phyloP scores from a whole-genome alignment of 768 basidiomycete species.

The Chalciporus pseudorubinellus region DNA sequence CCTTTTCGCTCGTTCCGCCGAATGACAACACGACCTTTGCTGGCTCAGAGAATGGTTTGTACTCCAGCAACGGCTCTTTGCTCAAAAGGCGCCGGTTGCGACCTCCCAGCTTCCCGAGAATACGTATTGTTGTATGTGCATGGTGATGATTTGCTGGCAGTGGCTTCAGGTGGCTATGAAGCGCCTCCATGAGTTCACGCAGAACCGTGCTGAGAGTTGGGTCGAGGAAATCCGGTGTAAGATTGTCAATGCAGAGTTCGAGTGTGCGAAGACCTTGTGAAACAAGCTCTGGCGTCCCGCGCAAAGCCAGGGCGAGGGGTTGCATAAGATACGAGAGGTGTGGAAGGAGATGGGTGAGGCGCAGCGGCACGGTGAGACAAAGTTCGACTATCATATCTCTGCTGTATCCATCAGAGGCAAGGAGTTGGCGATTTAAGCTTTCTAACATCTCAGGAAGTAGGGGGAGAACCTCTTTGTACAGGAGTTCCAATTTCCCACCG shows the following conservation, averaged over 20 bases:
- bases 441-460: constrained; percentile 97
- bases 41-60: constrained; percentile 64
- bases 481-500: constrained; percentile 86
- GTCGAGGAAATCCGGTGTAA: constrained; percentile 96
- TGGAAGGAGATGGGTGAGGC: constrained; percentile 92
- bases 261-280: constrained; percentile 94
- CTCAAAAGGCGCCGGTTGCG: constrained; percentile 84
- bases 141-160: constrained; percentile 85
- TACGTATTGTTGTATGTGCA: constrained; percentile 92
- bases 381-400: constrained; percentile 96
- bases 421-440: constrained; percentile 85
- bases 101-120: constrained; percentile 94
- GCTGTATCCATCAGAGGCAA: constrained; percentile 75
- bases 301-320: constrained; percentile 86
- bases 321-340: constrained; percentile 96
- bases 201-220: constrained; percentile 92
- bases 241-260: constrained; percentile 98
- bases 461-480: constrained; percentile 96
- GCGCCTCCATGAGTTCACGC: constrained; percentile 90
- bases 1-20: constrained; percentile 55
- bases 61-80: constrained; percentile 74
- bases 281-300: constrained; percentile 84
- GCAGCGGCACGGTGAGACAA: constrained; percentile 92
- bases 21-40: constrained; percentile 75
- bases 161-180: constrained; percentile 89